Conservation (phyloP, 1,139 yeast species). For the Hyphopichia khmerensis region DNA sequence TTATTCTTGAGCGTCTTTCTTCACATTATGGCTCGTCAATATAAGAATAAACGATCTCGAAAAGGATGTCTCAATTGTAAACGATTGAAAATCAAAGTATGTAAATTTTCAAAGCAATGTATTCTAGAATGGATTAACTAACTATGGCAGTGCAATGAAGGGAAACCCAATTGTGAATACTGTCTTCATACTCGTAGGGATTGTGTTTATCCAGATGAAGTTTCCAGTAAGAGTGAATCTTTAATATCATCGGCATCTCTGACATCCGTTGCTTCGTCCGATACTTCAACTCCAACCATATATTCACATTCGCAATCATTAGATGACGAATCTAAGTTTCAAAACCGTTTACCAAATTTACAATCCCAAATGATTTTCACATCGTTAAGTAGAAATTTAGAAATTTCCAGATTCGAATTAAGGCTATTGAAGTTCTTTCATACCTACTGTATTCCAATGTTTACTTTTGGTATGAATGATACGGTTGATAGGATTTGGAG, state of each 20-base stretch:
- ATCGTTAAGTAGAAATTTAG: conserved; percentile 14
- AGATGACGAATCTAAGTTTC: too few species aligned
- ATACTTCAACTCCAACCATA: background rate
- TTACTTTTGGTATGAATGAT: conserved; percentile 21
- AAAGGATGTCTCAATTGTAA: conserved; percentile 3
- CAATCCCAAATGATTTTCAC: background rate
- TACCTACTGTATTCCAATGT: conserved; percentile 22
- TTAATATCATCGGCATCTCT: too few species aligned
- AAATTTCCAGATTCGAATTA: conserved; percentile 28
- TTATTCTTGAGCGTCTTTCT: too few species aligned
- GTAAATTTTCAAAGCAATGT: background rate
- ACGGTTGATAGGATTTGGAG: conserved; percentile 27
- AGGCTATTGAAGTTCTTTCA: conserved; percentile 31
- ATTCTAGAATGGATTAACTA: background rate
- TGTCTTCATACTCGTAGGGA: conserved; percentile 30
- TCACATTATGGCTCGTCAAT: too few species aligned
- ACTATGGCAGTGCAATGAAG: conserved; percentile 30
- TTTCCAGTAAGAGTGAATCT: conserved; percentile 1
- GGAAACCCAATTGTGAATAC: conserved; percentile 37
- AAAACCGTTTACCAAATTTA: background rate
- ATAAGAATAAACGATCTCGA: background rate
- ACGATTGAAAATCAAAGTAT: conserved; percentile 3
- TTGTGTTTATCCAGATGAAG: conserved; percentile 21
- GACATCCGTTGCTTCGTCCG: background rate
- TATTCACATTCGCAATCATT: too few species aligned